Base-by-base conservation (phyloP, 768 basidiomycete genomes). In the Rhodosporidiobolus sp. region DNA sequence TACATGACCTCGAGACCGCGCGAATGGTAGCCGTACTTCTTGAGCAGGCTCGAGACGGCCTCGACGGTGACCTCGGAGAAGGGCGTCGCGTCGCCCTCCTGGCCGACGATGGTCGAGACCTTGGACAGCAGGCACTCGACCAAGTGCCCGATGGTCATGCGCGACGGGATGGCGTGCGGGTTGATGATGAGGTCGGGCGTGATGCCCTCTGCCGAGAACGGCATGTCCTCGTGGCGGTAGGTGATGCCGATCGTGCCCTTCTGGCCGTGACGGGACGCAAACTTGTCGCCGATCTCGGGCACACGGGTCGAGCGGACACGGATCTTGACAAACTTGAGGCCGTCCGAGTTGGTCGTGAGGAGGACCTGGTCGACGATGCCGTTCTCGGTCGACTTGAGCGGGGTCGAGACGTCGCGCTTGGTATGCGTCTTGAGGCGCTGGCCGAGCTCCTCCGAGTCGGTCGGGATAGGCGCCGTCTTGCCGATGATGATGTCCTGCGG, bases 241-340 rank as follows among this genome's bases (percentile, higher is more conserved):
- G 95, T 97, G 82, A 99, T 96, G 83, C 96, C 96, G 74, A 98
- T 95, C 17, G 96, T 99, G 82, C 96, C 96, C 84, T 99, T 99
- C 83, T 99, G 96, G 78, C 96, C 96, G 79, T 99, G 96, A 79
- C 96, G 91, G 58, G 96, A 99, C 3, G 96, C 96, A 76, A 99
- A 99, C 83, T 99, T 99, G 85, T 99, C 96, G 52, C 96, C 96
- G 65, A 90, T 96, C 81, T 99, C 95, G 43, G 96, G 96, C 66
- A 98, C 87, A 83, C 96, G 91, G 12, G 93, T 95, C 28, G 95
- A 91, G 55, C 96, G 87, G 35, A 97, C 90, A 57, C 96, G 90
- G 75, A 99, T 90, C 84, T 98, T 98, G 81, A 98, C 96, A 78
- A 99, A 98, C 79, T 97, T 97, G 80, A 93, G 89, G 3, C 94